These are phyloP conservation scores for Mycogone perniciosa DNA, from an alignment of 2,329 filamentous ascomycete genomes.

Conservation along the genomic window DNA sequence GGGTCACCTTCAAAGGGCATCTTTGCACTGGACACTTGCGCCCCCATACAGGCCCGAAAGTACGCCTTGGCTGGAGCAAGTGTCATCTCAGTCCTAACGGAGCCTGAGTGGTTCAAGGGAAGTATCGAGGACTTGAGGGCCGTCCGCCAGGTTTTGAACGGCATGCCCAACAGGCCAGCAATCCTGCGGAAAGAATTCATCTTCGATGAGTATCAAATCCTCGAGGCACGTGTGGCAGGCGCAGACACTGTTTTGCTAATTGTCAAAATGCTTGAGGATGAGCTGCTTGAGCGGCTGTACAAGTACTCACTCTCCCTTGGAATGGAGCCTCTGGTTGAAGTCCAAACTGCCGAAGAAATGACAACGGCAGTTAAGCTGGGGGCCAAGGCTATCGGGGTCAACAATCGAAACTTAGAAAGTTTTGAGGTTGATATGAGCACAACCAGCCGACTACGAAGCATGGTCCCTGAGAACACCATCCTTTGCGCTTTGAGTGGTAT, in stretches of 20 bases:
- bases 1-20: slow-evolving; percentile 94
- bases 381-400: slow-evolving; percentile 89
- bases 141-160: slow-evolving; percentile 81
- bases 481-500: slow-evolving; percentile 95
- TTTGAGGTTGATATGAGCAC: slow-evolving; percentile 96
- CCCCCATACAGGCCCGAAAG: slow-evolving; percentile 80
- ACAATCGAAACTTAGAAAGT: slow-evolving; percentile 92
- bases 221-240: slow-evolving; percentile 86
- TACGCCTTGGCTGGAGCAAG: slow-evolving; percentile 94
- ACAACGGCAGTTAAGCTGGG: slow-evolving; percentile 77
- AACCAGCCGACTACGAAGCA: slow-evolving; percentile 77
- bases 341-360: slow-evolving; percentile 94
- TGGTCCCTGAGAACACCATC: slow-evolving; percentile 79
- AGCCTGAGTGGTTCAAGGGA: slow-evolving; percentile 98
- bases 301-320: slow-evolving; percentile 81
- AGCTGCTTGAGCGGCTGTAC: slow-evolving; percentile 71
- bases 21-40: slow-evolving; percentile 81
- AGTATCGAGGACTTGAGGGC: slow-evolving; percentile 87
- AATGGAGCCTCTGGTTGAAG: slow-evolving; percentile 97
- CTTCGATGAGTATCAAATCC: slow-evolving; percentile 96
- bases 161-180: slow-evolving; percentile 87
- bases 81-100: slow-evolving; percentile 96
- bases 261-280: slow-evolving; percentile 89
- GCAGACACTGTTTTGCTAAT: slow-evolving; percentile 94
- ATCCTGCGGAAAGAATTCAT: slow-evolving; percentile 94